Evolutionary conservation across 192 early-diverging fungal genomes (phyloP), one percentile per base, ranked within the genome.

Genomic region (Lobosporangium transversale): DNA sequence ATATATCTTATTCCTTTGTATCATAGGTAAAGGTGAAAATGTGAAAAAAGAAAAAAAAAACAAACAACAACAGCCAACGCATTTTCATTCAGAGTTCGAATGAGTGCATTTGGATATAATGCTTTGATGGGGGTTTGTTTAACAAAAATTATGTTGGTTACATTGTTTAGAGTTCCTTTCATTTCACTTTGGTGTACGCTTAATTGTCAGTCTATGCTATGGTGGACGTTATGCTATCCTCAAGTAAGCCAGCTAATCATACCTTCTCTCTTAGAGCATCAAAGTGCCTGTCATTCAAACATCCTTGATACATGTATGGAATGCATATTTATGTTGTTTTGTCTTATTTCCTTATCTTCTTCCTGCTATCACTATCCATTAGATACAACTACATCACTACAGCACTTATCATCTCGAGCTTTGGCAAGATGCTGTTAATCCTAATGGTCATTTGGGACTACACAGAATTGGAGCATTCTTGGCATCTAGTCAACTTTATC

Each of bases 371-470:
- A 24, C 17, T 15, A 48, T 17, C 2, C 54, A 24, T 42, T 32
- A 88, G 86, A 43, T 88, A 87, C 75, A 90, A 90, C 68, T 83
- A 84, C 50, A 79, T 92, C 10, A 83, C 88, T 0, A 89, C 88
- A 6, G 89, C 91, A 6, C 67, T 95, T 49, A 89, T 94, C 24
- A 87, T 95, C 21, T 94, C 93, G 17, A 89, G 88, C 47, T 95
- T 95, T 85, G 94, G 92, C 32, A 94, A 94, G 78, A 86, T 97
- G 59, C 78, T 97, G 60, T 82, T 91, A 49, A 92, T 97, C 17
- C 78, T 95, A 47, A 91, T 95, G 86, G 94, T 95, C 3, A 92
- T 97, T 50, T 97, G 95, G 95, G 90, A 95, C 60, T 95, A 95
- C 68, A 88, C 89, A 30, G 87, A 91, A 66, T 69, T 92, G 4